Base-by-base conservation (phyloP, 768 basidiomycete species). In the Suillus hirtellus region DNA sequence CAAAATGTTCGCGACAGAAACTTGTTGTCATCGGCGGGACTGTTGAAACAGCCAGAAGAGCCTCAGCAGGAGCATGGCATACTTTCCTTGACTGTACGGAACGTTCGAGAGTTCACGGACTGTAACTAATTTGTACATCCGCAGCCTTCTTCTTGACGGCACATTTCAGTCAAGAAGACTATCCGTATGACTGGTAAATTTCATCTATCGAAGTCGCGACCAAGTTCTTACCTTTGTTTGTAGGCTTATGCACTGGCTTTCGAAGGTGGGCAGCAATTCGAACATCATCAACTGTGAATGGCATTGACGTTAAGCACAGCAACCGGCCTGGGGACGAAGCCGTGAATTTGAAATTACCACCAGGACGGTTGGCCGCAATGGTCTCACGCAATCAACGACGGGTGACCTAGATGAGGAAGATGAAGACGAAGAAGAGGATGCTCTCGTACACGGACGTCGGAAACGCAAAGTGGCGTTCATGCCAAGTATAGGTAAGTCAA, bases 331-430 rank as follows among this genome's bases (percentile, higher is more conserved):
- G 91, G 90, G 90, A 8, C 86, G 89, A 54, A 92, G 91, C 74
- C 83, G 93, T 52, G 93, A 94, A 74, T 94, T 94, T 72, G 92
- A 94, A 74, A 93, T 94, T 66, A 93, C 91, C 15, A 94, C 93
- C 15, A 89, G 92, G 55, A 83, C 89, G 7, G 79, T 84, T 19
- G 82, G 84, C 59, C 86, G 89, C 47, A 85, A 82, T 65, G 85
- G 86, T 55, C 77, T 93, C 67, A 86, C 81, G 58, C 83, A 88
- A 67, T 79, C 84, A 42, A 91, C 89, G 0, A 81, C 88, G 8
- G 92, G 92, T 31, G 91, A 93, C 70, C 63, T 93, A 56, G 89
- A 92, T 47, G 91, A 92, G 11, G 90, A 91, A n/a, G 88, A 90
- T 6, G 88, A 86, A 8, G 84, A 84, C 1, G 86, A 85, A 24